Evolutionary conservation across 148 eudicot genomes (phyloP), one percentile per base, ranked within the genome.

Genomic region (Silene conica): DNA sequence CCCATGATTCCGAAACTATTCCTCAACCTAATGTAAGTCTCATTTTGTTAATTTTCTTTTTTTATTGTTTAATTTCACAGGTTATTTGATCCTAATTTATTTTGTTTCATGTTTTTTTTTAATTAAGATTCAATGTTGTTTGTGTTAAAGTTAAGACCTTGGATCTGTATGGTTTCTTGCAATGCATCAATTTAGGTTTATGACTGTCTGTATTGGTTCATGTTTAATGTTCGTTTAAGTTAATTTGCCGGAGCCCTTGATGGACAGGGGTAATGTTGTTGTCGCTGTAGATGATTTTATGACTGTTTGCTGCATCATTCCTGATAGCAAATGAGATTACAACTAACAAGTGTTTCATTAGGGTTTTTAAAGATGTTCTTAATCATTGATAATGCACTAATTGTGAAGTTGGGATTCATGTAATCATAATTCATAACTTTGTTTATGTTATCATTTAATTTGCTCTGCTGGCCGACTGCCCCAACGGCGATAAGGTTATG

Each of bases 21-120:
- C 60, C 46, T 62, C 69, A 62, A 45, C 3, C 46, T 46, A 73
- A n/a, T 73, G 76, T 73, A 73, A 22, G 60, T 26, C 60, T 58
- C 14, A 3, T 8, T 62, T 23, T 7, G 18, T 62, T 71, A 18
- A 31, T 25, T 10, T 16, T 28, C 0, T 41, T 72, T 41, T 23
- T 14, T 9, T 1, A 2, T 59, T 34, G 11, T 21, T 59, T 59
- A 23, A 26, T 48, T 34, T 43, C 3, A 2, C 46, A 15, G 16
- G 5, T 64, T 31, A 4, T 5, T 73, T 21, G 15, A 18, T 10
- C 1, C 41, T 0, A 6, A 16, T 54, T 26, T 10, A 26, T 9
- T 19, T 64, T 16, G 5, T 43, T 67, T 20, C 28, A 66, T n/a
- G 8, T 19, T 66, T 19, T 26, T 19, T 26, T 41, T 38, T 38